Percentiles rank a stretch among this genome's conserved stretches.
phyloP scores from a whole-genome alignment of 441 rosid species.

The Geranium incanum region DNA sequence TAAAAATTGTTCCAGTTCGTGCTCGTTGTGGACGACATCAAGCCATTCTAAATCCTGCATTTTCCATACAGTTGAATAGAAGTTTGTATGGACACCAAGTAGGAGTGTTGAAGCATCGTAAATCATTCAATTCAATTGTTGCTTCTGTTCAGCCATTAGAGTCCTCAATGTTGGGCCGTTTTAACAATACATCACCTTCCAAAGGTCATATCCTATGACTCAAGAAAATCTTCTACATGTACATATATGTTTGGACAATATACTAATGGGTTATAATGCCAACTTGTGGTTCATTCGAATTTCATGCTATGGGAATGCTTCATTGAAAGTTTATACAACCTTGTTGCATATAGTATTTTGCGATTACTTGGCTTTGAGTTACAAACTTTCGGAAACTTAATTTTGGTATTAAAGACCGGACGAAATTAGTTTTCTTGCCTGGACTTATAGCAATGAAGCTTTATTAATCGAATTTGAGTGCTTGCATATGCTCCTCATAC shows the following conservation, averaged over 20 bases:
- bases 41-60: slow-evolving; percentile 27
- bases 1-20: slow-evolving; percentile 32
- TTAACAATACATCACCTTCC: slow-evolving; percentile 49
- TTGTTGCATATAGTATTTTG: not conserved
- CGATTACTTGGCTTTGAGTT: not conserved
- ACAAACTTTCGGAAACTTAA: not conserved
- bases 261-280: not conserved
- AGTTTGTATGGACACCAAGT: slow-evolving; percentile 21
- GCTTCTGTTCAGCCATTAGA: slow-evolving; percentile 49
- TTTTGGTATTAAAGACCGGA: not conserved
- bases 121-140: slow-evolving; percentile 34
- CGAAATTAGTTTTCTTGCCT: not conserved
- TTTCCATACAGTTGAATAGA: slow-evolving; percentile 27
- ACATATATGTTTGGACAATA: not conserved
- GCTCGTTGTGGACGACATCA: slow-evolving; percentile 26
- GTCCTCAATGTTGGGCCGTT: slow-evolving; percentile 29
- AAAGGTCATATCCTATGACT: slow-evolving; percentile 37
- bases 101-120: slow-evolving; percentile 32
- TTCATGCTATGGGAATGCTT: not conserved
- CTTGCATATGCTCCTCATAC: not conserved
- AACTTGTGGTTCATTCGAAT: not conserved
- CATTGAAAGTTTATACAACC: not conserved
- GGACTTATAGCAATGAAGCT: not conserved
- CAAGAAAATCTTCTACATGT: slow-evolving; percentile 6
- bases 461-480: not conserved